Base-by-base conservation (phyloP, 1,284 basidiomycete species). In the Cryptococcus depauperatus region DNA sequence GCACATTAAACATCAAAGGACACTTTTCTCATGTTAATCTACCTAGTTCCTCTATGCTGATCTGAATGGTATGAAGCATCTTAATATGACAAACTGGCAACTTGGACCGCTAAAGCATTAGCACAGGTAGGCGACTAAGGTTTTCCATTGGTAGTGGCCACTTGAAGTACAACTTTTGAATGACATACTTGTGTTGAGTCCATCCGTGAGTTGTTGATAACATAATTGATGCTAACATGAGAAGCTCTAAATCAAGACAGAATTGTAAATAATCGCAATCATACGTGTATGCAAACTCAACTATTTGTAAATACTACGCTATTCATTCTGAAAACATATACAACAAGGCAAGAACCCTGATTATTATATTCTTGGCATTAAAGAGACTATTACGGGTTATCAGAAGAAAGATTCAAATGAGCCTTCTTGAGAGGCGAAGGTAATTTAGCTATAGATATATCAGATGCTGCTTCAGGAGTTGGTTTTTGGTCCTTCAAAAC, bases 341-440 rank as follows among this genome's bases (percentile, higher is more conserved):
- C n/a, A n/a, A n/a, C n/a, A n/a, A n/a, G n/a, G n/a, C n/a, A n/a
- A n/a, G n/a, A n/a, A n/a, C n/a, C n/a, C n/a, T n/a, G n/a, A n/a
- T n/a, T n/a, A n/a, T n/a, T n/a, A n/a, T n/a, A n/a, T n/a, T n/a
- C n/a, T n/a, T n/a, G n/a, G n/a, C n/a, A n/a, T n/a, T n/a, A n/a
- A n/a, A n/a, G n/a, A n/a, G n/a, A n/a, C n/a, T n/a, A 32, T 39
- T 39, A 37, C 13, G 30, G 19, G 13, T 46, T 33, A 18, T 50
- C 39, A 8, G 26, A 23, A 11, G 37, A 11, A 10, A 38, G 38
- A 27, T 37, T 44, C 22, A 37, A 32, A 35, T 41, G 40, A 47
- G 51, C 18, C 47, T 56, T 62, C 51, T 68, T 68, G 42, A 68
- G 37, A 21, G 66, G 66, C n/a, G 62, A 65, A 28, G 61, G 47